A percentile compares a stretch with the other conserved stretches of the same genome.
These are phyloP conservation scores for Coemansia sp. DNA, from an alignment of 192 early-diverging fungal species.

Conservation along the genomic window DNA sequence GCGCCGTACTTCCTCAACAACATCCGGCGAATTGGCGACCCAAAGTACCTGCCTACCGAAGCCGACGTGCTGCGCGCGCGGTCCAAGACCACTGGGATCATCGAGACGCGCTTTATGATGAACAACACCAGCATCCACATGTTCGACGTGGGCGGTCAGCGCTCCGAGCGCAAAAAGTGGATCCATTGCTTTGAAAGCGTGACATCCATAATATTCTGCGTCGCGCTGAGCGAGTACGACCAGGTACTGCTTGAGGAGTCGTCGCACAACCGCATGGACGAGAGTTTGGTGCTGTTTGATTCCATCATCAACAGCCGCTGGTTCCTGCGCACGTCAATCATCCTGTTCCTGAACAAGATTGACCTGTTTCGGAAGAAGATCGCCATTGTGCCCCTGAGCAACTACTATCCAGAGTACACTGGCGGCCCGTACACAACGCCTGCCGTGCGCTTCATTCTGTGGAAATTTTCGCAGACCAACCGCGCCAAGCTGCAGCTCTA, in stretches of 20 bases:
- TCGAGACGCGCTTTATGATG: conserved; percentile 91
- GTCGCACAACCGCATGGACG: conserved; percentile 84
- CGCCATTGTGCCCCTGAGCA: conserved; percentile 66
- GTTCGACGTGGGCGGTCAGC: conserved; percentile 98
- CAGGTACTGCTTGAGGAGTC: conserved; percentile 86
- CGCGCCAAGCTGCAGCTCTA: conserved; percentile 77
- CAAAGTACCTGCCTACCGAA: conserved; percentile 85
- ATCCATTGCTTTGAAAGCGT: conserved; percentile 99
- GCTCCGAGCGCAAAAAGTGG: conserved; percentile 99
- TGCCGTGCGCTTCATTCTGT: conserved; percentile 83
- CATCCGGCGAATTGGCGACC: conserved; percentile 75
- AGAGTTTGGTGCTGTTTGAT: conserved; percentile 86
- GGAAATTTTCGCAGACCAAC: conserved; percentile 83
- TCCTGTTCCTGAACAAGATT: conserved; percentile 92
- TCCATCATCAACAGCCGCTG: conserved; percentile 89
- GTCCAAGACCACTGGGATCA: conserved; percentile 96
- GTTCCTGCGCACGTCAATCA: conserved; percentile 88
- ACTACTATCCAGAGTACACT: conserved; percentile 86
- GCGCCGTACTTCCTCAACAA: conserved; percentile 93
- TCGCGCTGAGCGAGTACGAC: conserved; percentile 90
- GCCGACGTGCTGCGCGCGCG: conserved; percentile 95
- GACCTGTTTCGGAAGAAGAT: conserved; percentile 85
- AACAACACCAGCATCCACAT: conserved; percentile 88
- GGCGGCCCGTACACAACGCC: conserved; percentile 74
- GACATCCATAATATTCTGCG: conserved; percentile 93